Conservation (phyloP, 352 stramenopile genomes). For the Phytophthora ohioensis region DNA sequence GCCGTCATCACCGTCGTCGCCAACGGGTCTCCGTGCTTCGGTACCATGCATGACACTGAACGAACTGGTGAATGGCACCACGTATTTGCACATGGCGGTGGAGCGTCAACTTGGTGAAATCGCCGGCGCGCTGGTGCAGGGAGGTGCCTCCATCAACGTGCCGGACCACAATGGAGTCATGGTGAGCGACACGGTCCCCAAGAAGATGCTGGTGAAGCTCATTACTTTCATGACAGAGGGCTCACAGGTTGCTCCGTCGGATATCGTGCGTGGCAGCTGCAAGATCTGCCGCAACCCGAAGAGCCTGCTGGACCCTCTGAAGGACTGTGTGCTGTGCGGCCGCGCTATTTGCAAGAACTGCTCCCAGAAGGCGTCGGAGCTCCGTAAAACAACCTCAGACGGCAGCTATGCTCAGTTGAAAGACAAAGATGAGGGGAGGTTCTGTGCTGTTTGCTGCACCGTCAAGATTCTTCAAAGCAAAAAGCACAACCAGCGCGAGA, state of each 20-base stretch:
- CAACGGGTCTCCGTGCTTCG: constrained; percentile 18
- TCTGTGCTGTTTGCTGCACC: constrained; percentile 83
- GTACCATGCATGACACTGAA: constrained; percentile 53
- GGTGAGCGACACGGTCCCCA: constrained; percentile 79
- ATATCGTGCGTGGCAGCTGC: constrained; percentile 69
- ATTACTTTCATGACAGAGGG: constrained; percentile 85
- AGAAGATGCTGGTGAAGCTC: constrained; percentile 81
- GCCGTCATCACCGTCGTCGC: constrained; percentile 29
- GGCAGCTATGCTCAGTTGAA: constrained; percentile 45
- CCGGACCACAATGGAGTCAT: constrained; percentile 80
- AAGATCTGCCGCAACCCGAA: constrained; percentile 88
- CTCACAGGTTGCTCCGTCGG: constrained; percentile 63
- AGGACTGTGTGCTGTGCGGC: constrained; percentile 80
- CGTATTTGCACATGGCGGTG: constrained; percentile 87
- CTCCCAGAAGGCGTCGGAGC: constrained; percentile 79
- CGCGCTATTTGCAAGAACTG: constrained; percentile 86
- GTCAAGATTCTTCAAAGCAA: constrained; percentile 82
- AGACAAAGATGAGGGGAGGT: constrained; percentile 70
- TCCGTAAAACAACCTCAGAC: constrained; percentile 59
- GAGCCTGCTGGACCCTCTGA: constrained; percentile 74
- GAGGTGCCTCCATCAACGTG: constrained; percentile 86
- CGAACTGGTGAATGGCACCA: constrained; percentile 77
- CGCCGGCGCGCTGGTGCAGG: constrained; percentile 67
- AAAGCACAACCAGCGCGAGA: constrained; percentile 73
- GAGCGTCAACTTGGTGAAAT: constrained; percentile 77